Percentiles rank a stretch among this genome's conserved stretches.
phyloP scores from a whole-genome alignment of 768 basidiomycete species.

The Mycena rebaudengoi region DNA sequence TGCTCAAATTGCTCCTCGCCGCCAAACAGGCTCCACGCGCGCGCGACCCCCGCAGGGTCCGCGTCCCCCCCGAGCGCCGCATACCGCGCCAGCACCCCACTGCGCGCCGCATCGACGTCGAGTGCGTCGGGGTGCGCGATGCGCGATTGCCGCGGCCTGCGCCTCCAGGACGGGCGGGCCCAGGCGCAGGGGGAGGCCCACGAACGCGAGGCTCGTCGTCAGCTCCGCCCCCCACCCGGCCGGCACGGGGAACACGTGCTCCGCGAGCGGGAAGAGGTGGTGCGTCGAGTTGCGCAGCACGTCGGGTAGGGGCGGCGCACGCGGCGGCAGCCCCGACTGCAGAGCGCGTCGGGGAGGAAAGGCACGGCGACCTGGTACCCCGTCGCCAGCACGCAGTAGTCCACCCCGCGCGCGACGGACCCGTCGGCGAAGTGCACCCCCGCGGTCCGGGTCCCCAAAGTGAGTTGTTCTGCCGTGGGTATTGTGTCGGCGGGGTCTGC shows the following conservation, averaged over 20 bases:
- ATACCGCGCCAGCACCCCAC: constrained; percentile 58
- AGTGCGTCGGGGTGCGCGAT: constrained; percentile 60
- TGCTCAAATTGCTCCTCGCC: constrained; percentile 72
- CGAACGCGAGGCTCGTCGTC: constrained; percentile 65
- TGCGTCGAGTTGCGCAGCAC: constrained; percentile 70
- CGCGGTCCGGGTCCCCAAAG: constrained; percentile 52
- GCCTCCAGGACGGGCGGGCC: constrained; percentile 79
- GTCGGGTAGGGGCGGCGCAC: constrained; percentile 56
- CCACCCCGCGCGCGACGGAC: constrained; percentile 59
- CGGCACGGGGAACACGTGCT: constrained; percentile 73
- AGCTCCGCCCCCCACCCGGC: constrained; percentile 51
- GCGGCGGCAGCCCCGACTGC: constrained; percentile 46
- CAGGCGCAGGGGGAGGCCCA: constrained; percentile 66
- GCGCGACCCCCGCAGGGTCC: constrained; percentile 52
- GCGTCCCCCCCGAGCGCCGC: constrained; percentile 53
- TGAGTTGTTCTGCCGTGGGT: constrained; percentile 51
- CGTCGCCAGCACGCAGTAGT: constrained; percentile 77
- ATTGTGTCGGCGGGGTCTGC: constrained; percentile 46
- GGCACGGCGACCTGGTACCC: constrained; percentile 75
- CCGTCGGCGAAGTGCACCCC: constrained; percentile 69
- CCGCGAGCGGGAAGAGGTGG: constrained; percentile 75
- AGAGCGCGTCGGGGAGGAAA: constrained; percentile 59
- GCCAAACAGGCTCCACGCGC: constrained; percentile 63
- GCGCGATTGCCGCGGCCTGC: constrained; percentile 72
- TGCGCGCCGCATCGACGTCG: constrained; percentile 56